These are phyloP conservation scores for Agrostemma githago DNA, from an alignment of 148 eudicot species.

Conservation along the genomic window DNA sequence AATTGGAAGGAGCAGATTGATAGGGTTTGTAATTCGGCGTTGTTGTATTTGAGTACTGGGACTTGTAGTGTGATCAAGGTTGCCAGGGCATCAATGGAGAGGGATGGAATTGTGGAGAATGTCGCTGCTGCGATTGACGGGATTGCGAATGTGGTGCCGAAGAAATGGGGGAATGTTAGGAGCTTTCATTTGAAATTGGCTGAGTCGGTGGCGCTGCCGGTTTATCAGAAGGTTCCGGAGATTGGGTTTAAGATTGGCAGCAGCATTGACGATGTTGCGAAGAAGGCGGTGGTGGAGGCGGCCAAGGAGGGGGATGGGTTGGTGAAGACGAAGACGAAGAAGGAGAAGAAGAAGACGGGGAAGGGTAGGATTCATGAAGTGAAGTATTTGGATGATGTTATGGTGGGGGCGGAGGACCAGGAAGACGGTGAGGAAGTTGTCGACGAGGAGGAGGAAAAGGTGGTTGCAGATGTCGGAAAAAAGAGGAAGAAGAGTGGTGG, in stretches of 20 bases:
- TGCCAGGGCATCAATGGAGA: slow-evolving; percentile 49
- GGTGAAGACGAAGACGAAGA: slow-evolving; percentile 13
- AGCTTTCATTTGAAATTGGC: slow-evolving; percentile 67
- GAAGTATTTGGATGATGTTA: slow-evolving; percentile 57
- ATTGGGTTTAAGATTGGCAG: slow-evolving; percentile 51
- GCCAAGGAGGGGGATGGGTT: slow-evolving; percentile 21
- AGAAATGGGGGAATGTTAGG: slow-evolving; percentile 64
- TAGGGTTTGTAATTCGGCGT: slow-evolving; percentile 43
- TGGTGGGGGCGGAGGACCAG: slow-evolving; percentile 21
- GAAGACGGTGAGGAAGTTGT: slow-evolving; percentile 4
- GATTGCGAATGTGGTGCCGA: slow-evolving; percentile 47
- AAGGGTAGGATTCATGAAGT: slow-evolving; percentile 90
- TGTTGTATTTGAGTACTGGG: slow-evolving; percentile 61
- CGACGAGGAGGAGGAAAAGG: slow-evolving; percentile 4
- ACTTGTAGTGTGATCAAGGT: slow-evolving; percentile 71
- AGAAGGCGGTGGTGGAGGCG: slow-evolving; percentile 16
- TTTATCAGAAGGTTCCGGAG: slow-evolving; percentile 75
- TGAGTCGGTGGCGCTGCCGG: slow-evolving; percentile 70
- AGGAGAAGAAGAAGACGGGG: slow-evolving; percentile 25
- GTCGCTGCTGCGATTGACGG: slow-evolving; percentile 52
- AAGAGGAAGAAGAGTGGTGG: slow-evolving; percentile 19
- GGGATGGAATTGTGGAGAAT: slow-evolving; percentile 62
- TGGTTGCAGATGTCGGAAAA: slow-evolving; percentile 14
- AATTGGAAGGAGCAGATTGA: slow-evolving; percentile 83
- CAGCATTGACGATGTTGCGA: slow-evolving; percentile 8